phyloP scores from a whole-genome alignment of 805 yeast species.

The Yarrowia osloensis region DNA sequence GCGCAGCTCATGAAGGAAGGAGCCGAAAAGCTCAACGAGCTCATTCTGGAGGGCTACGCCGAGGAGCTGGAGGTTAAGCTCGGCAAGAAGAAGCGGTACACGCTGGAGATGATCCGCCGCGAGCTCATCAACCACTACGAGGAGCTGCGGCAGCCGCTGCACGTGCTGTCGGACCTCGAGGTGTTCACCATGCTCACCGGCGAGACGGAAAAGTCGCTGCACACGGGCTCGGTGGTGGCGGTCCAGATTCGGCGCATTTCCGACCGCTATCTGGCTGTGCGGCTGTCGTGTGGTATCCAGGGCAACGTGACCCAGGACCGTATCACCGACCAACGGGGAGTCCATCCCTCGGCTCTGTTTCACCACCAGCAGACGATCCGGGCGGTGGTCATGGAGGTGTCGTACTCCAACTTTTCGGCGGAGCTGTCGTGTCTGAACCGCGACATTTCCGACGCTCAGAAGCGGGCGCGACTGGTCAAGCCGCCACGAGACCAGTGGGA shows the following conservation, averaged over 20 bases:
- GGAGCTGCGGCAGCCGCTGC: slow-evolving; percentile 78
- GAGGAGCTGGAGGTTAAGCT: slow-evolving; percentile 71
- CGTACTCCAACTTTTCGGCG: slow-evolving; percentile 73
- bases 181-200: slow-evolving; percentile 89
- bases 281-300: slow-evolving; percentile 63
- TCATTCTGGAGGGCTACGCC: slow-evolving; percentile 88
- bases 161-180: slow-evolving; percentile 62
- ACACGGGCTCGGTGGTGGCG: slow-evolving; percentile 70
- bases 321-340: slow-evolving; percentile 43
- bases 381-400: slow-evolving; percentile 71
- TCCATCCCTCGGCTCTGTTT: slow-evolving; percentile 36
- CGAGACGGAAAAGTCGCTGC: slow-evolving; percentile 70
- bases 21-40: slow-evolving; percentile 78
- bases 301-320: slow-evolving; percentile 48
- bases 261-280: slow-evolving; percentile 48
- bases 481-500: slow-evolving; percentile 55
- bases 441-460: slow-evolving; percentile 59
- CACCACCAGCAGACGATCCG: slow-evolving; percentile 77
- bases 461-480: slow-evolving; percentile 42
- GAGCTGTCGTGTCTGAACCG: slow-evolving; percentile 68
- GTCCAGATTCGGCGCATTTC: slow-evolving; percentile 66
- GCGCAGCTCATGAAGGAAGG: slow-evolving; percentile 69
- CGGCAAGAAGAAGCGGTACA: slow-evolving; percentile 67
- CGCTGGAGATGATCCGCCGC: slow-evolving; percentile 78
- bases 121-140: slow-evolving; percentile 87